Evolutionary conservation across 306 rosid genomes (phyloP).

Genomic region (Abrus precatorius): DNA sequence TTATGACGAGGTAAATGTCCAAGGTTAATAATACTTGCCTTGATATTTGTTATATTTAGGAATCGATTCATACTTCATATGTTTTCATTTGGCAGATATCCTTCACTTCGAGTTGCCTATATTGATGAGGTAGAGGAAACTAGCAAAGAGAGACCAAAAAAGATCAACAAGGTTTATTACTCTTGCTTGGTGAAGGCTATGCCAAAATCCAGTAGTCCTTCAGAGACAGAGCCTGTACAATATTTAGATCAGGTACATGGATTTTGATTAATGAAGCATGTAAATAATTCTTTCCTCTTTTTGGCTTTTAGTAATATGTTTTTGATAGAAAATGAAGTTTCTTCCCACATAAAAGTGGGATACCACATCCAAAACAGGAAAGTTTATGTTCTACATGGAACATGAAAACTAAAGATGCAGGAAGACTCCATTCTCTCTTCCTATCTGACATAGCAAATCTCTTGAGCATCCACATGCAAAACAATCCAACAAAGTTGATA

Average conservation of each 20-base stretch:
- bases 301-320: conserved; percentile 12
- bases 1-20: conserved; percentile 80
- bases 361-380: conserved; percentile 9
- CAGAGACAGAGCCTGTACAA: conserved; percentile 75
- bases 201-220: conserved; percentile 81
- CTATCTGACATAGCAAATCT: not conserved
- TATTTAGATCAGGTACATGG: conserved; percentile 84
- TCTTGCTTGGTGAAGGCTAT: conserved; percentile 95
- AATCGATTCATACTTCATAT: conserved; percentile 26
- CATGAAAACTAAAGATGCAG: conserved; percentile 19
- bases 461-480: conserved; percentile 7
- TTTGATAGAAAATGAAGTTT: conserved; percentile 9
- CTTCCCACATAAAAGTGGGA: conserved; percentile 12
- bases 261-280: conserved; percentile 29
- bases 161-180: conserved; percentile 81
- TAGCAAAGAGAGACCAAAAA: conserved; percentile 80
- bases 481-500: not conserved
- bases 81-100: conserved; percentile 69
- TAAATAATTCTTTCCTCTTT: not conserved
- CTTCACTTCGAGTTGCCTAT: conserved; percentile 95
- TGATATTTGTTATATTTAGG: not conserved
- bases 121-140: conserved; percentile 96
- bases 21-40: not conserved
- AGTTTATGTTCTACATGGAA: not conserved
- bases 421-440: conserved; percentile 12